Evolutionary conservation across 768 basidiomycete species (phyloP).

Genomic region (Lactarius hatsudake): DNA sequence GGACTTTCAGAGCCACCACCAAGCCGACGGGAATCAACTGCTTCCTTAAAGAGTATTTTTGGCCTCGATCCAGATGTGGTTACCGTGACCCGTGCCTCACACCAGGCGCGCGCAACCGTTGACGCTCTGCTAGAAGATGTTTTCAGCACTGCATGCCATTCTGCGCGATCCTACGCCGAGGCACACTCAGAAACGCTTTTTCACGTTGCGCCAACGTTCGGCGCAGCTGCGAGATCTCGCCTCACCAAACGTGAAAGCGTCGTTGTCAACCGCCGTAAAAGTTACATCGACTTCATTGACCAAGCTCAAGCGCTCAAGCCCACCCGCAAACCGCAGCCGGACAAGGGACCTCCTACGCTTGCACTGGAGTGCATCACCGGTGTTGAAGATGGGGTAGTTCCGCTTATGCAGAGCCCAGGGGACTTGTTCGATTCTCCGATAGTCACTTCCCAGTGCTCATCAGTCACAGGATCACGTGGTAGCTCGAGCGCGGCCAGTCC

Average conservation of each 20-base stretch:
- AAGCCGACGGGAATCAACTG: conserved; percentile 56
- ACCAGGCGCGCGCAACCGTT: conserved; percentile 62
- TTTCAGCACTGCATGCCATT: conserved; percentile 67
- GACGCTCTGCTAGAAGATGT: conserved; percentile 81
- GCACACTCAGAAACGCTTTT: conserved; percentile 64
- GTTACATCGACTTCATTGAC: conserved; percentile 35
- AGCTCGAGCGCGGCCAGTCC: conserved; percentile 17
- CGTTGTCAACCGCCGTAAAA: conserved; percentile 58
- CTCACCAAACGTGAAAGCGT: conserved; percentile 70
- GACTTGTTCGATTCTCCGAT: conserved; percentile 25
- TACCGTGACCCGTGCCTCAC: conserved; percentile 65
- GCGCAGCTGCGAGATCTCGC: conserved; percentile 52
- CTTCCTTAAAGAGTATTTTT: conserved; percentile 61
- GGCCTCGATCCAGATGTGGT: conserved; percentile 54
- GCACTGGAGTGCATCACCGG: conserved; percentile 12
- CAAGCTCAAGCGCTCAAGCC: not conserved
- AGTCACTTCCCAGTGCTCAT: conserved; percentile 24
- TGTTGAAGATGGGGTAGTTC: conserved; percentile 2
- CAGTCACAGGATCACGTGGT: conserved; percentile 17
- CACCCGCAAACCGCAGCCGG: conserved; percentile 5
- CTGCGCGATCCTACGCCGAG: conserved; percentile 64
- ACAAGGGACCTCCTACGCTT: conserved; percentile 12
- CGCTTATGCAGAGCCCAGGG: conserved; percentile 13
- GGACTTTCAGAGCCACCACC: conserved; percentile 21
- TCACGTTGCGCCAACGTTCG: conserved; percentile 56